Percentiles rank a stretch among this genome's conserved stretches.
Conservation (phyloP, 768 basidiomycete genomes). For the Amyloporia xantha region DNA sequence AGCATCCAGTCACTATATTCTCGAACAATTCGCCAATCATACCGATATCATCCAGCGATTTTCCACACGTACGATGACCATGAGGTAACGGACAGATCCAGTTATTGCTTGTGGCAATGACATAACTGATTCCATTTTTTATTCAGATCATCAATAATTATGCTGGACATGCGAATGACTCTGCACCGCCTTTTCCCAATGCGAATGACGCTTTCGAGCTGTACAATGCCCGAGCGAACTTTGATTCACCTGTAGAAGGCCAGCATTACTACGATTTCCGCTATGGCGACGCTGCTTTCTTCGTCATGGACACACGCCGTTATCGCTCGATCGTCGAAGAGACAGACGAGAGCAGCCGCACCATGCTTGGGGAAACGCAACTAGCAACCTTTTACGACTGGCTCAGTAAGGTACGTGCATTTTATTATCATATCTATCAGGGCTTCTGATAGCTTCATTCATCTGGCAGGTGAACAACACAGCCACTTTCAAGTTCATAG, state of each 20-base stretch:
- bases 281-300: slow-evolving; percentile 66
- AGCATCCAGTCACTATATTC: slow-evolving; percentile 23
- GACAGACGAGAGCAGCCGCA: slow-evolving; percentile 34
- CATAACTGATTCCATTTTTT: slow-evolving; percentile 24
- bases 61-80: slow-evolving; percentile 72
- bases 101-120: too few species aligned
- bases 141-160: slow-evolving; percentile 60
- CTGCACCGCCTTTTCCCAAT: slow-evolving; percentile 47
- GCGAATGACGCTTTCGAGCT: slow-evolving; percentile 51
- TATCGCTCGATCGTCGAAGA: slow-evolving; percentile 42
- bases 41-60: slow-evolving; percentile 37
- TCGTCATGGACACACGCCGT: slow-evolving; percentile 69
- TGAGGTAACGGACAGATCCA: too few species aligned
- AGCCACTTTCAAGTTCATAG: slow-evolving; percentile 71
- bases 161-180: slow-evolving; percentile 47
- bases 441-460: background rate
- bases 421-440: background rate
- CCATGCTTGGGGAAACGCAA: slow-evolving; percentile 68
- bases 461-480: slow-evolving; percentile 53
- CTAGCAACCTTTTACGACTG: slow-evolving; percentile 55
- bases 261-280: slow-evolving; percentile 55
- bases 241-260: slow-evolving; percentile 39
- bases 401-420: slow-evolving; percentile 42
- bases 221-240: slow-evolving; percentile 62
- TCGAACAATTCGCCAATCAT: background rate